phyloP scores from a whole-genome alignment of 495 filamentous ascomycete genomes.

The Haplographium delicatum region DNA sequence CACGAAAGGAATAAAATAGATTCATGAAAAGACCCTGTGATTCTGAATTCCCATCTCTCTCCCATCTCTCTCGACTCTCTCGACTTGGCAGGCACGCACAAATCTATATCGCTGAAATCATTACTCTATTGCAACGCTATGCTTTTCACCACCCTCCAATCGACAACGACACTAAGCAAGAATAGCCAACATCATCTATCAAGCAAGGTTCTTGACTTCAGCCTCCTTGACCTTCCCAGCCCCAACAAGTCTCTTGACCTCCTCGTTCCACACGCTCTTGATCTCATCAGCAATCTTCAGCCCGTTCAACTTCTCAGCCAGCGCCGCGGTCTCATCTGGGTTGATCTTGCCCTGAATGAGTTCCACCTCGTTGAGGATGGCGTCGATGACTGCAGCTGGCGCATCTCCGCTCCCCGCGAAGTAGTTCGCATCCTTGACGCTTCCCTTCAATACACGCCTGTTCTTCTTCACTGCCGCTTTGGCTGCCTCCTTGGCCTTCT shows the following conservation, averaged over 20 bases:
- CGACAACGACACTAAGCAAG: no score
- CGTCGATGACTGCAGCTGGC: constrained; percentile 67
- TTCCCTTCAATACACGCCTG: constrained; percentile 85
- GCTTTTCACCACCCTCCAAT: no score
- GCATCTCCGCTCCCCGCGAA: constrained; percentile 62
- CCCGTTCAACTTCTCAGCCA: constrained; percentile 71
- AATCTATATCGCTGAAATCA: no score
- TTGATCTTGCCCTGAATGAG: constrained; percentile 86
- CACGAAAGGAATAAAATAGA: no score
- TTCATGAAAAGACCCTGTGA: no score
- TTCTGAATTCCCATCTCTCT: no score
- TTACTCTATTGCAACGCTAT: no score
- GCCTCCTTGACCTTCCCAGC: constrained; percentile 81
- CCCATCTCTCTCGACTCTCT: no score
- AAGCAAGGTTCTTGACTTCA: constrained; percentile 48
- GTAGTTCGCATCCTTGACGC: constrained; percentile 97
- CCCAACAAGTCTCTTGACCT: constrained; percentile 66
- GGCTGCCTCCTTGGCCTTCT: constrained; percentile 96
- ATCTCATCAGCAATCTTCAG: constrained; percentile 66
- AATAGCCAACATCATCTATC: no score
- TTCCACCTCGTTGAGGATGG: constrained; percentile 80
- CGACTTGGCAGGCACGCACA: no score
- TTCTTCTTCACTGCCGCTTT: constrained; percentile 99
- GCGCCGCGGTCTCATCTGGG: constrained; percentile 73
- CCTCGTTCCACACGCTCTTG: constrained; percentile 58